phyloP scores from a whole-genome alignment of 441 rosid species.

The Syzygium syzygioides region DNA sequence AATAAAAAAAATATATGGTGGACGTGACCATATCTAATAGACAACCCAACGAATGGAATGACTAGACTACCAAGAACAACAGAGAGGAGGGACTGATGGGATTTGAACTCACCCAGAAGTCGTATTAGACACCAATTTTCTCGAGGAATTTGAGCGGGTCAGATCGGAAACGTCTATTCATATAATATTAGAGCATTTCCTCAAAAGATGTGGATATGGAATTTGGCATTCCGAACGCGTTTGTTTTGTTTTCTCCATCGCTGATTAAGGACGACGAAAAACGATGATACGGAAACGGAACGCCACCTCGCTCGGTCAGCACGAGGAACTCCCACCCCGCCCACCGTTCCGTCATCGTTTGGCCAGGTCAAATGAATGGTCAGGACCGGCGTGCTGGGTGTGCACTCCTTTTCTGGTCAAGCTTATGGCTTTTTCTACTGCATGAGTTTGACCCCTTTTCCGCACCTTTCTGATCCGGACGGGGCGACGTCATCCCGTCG shows the following conservation, averaged over 20 bases:
- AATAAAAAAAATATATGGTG: background rate
- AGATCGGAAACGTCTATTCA: background rate
- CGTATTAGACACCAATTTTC: background rate
- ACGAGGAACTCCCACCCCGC: background rate
- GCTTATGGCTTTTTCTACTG: background rate
- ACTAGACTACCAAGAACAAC: background rate
- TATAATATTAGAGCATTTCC: background rate
- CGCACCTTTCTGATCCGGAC: background rate
- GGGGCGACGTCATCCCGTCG: background rate
- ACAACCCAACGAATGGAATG: background rate
- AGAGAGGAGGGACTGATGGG: rapidly evolving
- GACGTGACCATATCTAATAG: background rate
- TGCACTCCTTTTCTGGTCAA: background rate
- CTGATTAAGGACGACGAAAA: no score
- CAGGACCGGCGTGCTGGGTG: background rate
- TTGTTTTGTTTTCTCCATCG: background rate
- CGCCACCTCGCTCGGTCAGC: background rate
- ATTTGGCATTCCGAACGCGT: background rate
- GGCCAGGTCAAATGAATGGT: background rate
- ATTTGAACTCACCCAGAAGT: rapidly evolving
- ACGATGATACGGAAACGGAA: background rate
- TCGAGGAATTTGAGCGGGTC: background rate
- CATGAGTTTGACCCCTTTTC: background rate
- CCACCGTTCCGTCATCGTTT: background rate
- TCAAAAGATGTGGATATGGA: background rate